Evolutionary conservation across 1,284 basidiomycete species (phyloP).

Genomic region (Volvariella volvacea): DNA sequence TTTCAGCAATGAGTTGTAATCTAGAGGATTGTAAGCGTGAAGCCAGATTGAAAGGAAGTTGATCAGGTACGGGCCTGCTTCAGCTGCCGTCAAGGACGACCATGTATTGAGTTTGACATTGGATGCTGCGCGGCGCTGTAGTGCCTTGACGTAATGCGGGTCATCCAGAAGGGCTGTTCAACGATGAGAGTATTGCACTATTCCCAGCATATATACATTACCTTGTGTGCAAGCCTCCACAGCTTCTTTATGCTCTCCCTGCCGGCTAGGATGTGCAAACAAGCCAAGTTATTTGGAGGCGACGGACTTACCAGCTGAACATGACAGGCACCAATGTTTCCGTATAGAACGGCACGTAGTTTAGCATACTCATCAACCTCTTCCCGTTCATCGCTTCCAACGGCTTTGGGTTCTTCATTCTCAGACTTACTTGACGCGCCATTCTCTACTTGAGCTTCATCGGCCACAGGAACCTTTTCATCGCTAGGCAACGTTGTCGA

Average conservation of each 20-base stretch:
- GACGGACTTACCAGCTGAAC: slow-evolving; percentile 57
- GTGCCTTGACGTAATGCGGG: slow-evolving; percentile 79
- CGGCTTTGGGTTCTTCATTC: slow-evolving; percentile 6
- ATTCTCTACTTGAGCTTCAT: slow-evolving; percentile 1
- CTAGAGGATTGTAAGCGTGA: slow-evolving; percentile 32
- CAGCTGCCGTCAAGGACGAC: slow-evolving; percentile 74
- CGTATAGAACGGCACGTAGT: slow-evolving; percentile 61
- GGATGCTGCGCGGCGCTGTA: slow-evolving; percentile 80
- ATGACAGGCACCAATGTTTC: slow-evolving; percentile 78
- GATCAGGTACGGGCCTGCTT: slow-evolving; percentile 59
- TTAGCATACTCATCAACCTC: slow-evolving; percentile 42
- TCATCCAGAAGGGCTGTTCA: slow-evolving; percentile 76
- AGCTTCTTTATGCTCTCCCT: slow-evolving; percentile 73
- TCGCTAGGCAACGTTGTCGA: not conserved
- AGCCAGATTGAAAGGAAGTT: not conserved
- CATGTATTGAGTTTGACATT: slow-evolving; percentile 80
- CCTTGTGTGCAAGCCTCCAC: slow-evolving; percentile 75
- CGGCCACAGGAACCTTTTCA: slow-evolving; percentile 1
- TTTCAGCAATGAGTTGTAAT: slow-evolving; percentile 67
- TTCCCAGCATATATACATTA: slow-evolving; percentile 20
- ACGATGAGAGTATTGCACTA: too few species aligned
- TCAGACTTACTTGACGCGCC: slow-evolving; percentile 4
- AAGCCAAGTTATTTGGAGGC: not conserved
- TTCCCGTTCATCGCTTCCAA: slow-evolving; percentile 13
- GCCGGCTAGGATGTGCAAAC: too few species aligned